These are phyloP conservation scores for Lentinula lateritia DNA, from an alignment of 768 basidiomycete genomes.

Conservation along the genomic window DNA sequence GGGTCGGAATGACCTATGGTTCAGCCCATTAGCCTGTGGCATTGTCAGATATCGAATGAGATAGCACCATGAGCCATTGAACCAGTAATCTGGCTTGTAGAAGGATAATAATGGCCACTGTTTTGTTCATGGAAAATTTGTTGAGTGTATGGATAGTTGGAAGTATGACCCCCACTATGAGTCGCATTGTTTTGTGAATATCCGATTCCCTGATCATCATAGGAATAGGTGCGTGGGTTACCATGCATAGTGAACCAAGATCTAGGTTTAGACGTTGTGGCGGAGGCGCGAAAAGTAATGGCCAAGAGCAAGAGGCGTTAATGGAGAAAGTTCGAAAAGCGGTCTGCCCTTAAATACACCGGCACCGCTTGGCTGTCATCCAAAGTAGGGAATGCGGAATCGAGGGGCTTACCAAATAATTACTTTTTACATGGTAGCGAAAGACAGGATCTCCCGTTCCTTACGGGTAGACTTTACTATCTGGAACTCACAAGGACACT, in stretches of 20 bases:
- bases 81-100: not conserved
- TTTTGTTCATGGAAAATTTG: constrained; percentile 1
- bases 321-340: constrained; percentile 12
- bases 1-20: constrained; percentile 1
- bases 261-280: constrained; percentile 15
- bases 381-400: constrained; percentile 33
- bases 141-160: not conserved
- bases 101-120: not conserved
- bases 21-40: not conserved
- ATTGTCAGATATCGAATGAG: not conserved
- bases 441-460: constrained; percentile 36
- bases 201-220: constrained; percentile 29
- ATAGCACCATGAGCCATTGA: constrained; percentile 1
- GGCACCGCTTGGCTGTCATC: constrained; percentile 36
- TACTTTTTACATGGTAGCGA: constrained; percentile 35
- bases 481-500: constrained; percentile 30
- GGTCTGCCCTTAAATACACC: constrained; percentile 38
- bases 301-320: constrained; percentile 15
- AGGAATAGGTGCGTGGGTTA: constrained; percentile 35
- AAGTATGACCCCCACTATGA: not conserved
- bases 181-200: constrained; percentile 8
- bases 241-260: constrained; percentile 28
- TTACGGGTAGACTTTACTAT: constrained; percentile 28
- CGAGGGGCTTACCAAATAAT: constrained; percentile 35
- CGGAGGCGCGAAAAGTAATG: constrained; percentile 13